Evolutionary conservation across 805 yeast genomes (phyloP), one percentile per base, ranked within the genome.

Genomic region (Vanderwaltozyma verrucispora): DNA sequence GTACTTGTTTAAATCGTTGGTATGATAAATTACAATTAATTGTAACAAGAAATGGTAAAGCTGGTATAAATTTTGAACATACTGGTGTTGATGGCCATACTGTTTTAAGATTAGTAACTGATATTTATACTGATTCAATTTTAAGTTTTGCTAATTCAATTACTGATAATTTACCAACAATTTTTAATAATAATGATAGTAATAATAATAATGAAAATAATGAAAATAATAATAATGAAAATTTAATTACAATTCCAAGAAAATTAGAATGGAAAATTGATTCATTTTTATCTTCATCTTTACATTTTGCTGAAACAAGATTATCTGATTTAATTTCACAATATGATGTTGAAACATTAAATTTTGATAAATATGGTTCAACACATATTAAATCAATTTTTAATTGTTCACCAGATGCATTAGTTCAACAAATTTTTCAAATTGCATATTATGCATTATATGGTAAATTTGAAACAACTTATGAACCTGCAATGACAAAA

Each of bases 71-170:
- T 59, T 87, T 87, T 55, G 96, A 87, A 53, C 92, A 87, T 54
- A 82, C 96, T 0, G 95, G 95, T 48, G 94, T 87, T 20, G 96
- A 87, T 61, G 96, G 96, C 39, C 96, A 87, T 59, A 87, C 96
- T 0, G 95, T 87, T 4, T 64, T 87, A 47, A 64, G 96, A 45
- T 80, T 82, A 64, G 94, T 86, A 12, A 76, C 86, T 28, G 96
- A 87, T 59, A 82, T 87, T 38, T 87, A 87, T 56, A 87, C 96
- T 0, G 96, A 87, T 56, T 80, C 95, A 1, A 85, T 87, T 37
- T 65, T 87, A 43, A 72, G 88, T 34, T 87, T 86, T 68, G 96
- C 96, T 9, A 77, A 74, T 50, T 71, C 82, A 12, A 86, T 87
- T 50, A 85, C 87, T 48, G 74, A 74, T 43, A 77, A 79, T 39